Base-by-base conservation (phyloP, 1,284 basidiomycete genomes). In the Malassezia restricta region DNA sequence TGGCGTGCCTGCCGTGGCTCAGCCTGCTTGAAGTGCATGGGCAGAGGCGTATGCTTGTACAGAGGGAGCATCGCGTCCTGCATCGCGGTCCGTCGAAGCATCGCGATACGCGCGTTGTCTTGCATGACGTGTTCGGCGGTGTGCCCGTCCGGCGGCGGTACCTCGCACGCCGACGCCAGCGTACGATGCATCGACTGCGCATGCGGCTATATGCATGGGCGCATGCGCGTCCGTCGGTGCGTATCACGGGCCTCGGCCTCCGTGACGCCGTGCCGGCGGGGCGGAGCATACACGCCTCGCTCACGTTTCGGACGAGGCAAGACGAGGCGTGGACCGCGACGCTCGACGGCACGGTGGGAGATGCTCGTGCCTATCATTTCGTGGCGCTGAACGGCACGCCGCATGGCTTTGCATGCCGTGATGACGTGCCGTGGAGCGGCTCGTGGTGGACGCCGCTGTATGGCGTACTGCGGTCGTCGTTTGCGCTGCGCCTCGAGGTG, bases 61-160 rank as follows among this genome's bases (percentile, higher is more conserved):
- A 51, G 43, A 42, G 49, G 17, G 43, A 38, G 9, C 28, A 40
- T 12, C 37, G 33, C 3, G 42, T 51, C 8, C 30, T 51, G 17
- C 40, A 51, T n/a, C 38, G 35, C 7, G 49, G 43, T 14, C 15
- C 20, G 14, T 12, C 48, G 27, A 29, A 27, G 15, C 48, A 30
- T 7, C 11, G 31, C 38, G 39, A 39, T 0, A 47, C 32, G 5
- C 42, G n/a, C 29, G 15, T 37, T 8, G 5, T 15, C 9, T 3
- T 40, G 39, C 20, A 40, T 24, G 39, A 40, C 20, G 9, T 40
- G n/a, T 40, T 40, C 39, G 39, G n/a, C 9, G 11, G 17, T 40
- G 12, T 40, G 12, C 39, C 39, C 17, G 39, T 40, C 11, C 39
- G 39, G 8, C 20, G 39, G 12, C 12, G 20, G 9, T 12, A 12